phyloP scores from a whole-genome alignment of 345 rosid species.

The Hevea brasiliensis region DNA sequence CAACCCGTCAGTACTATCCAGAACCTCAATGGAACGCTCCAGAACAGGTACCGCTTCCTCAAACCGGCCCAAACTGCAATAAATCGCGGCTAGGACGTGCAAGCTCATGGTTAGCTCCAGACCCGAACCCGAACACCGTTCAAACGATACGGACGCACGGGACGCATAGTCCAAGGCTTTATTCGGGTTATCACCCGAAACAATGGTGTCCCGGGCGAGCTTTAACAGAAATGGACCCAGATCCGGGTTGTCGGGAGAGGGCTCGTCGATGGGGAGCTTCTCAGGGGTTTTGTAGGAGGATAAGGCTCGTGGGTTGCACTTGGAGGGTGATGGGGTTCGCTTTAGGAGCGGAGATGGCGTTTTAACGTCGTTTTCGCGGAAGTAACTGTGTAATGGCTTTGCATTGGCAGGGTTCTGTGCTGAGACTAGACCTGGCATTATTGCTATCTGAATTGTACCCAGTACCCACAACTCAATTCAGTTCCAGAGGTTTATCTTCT shows the following conservation, averaged over 20 bases:
- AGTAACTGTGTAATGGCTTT: slow-evolving; percentile 19
- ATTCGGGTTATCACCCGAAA: slow-evolving; percentile 29
- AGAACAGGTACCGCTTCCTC: slow-evolving; percentile 49
- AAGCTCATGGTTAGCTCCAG: slow-evolving; percentile 46
- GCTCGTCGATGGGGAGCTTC: slow-evolving; percentile 21
- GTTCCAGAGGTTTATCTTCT: not conserved
- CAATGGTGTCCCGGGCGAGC: slow-evolving; percentile 34
- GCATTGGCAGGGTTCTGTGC: slow-evolving; percentile 30
- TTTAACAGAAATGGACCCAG: slow-evolving; percentile 40
- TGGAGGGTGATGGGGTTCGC: slow-evolving; percentile 29
- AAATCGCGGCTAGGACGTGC: slow-evolving; percentile 46
- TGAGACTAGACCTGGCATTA: slow-evolving; percentile 37
- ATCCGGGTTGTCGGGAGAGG: slow-evolving; percentile 31
- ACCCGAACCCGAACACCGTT: slow-evolving; percentile 31
- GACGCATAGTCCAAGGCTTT: slow-evolving; percentile 42
- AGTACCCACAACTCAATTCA: not conserved
- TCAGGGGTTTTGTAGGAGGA: slow-evolving; percentile 23
- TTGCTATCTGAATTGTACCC: not conserved
- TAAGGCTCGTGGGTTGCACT: slow-evolving; percentile 21
- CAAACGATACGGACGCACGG: slow-evolving; percentile 43
- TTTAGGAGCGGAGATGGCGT: slow-evolving; percentile 26
- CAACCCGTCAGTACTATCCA: slow-evolving; percentile 23
- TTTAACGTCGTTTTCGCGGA: slow-evolving; percentile 7
- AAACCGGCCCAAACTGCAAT: slow-evolving; percentile 42
- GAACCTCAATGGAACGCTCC: slow-evolving; percentile 40